Percentiles rank a stretch among this genome's conserved stretches.
These are phyloP conservation scores for Wallacemonas rigidus DNA, from an alignment of 208 protist species.

Conservation along the genomic window DNA sequence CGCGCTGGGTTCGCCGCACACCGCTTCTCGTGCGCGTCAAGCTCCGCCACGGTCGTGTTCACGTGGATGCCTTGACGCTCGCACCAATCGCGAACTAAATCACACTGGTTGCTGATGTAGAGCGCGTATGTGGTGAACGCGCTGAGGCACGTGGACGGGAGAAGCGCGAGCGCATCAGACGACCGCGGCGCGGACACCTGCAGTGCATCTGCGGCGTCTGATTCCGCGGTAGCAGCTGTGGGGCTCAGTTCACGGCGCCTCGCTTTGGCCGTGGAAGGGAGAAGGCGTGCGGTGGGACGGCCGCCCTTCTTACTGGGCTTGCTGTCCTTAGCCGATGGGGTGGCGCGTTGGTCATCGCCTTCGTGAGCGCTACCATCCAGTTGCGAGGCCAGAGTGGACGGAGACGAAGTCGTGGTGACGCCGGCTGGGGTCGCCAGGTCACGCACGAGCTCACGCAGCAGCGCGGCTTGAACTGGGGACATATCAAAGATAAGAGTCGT, in stretches of 20 bases:
- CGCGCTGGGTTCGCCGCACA: background rate
- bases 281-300: too few relatives aligned
- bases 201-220: too few relatives aligned
- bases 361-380: background rate
- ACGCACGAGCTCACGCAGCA: constrained; percentile 21
- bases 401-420: background rate
- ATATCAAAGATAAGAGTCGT: constrained; percentile 21
- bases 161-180: background rate
- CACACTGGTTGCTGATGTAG: constrained; percentile 26
- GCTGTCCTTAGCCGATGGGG: too few relatives aligned
- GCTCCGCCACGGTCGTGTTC: background rate
- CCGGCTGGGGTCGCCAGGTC: background rate
- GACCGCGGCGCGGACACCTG: too few relatives aligned
- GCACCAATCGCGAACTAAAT: constrained; percentile 25
- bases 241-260: too few relatives aligned
- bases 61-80: constrained; percentile 22
- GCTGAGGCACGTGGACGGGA: background rate
- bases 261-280: too few relatives aligned
- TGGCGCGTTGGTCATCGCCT: too few relatives aligned
- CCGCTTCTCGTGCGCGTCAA: constrained; percentile 3
- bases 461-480: constrained; percentile 8
- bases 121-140: constrained; percentile 21
- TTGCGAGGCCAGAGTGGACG: background rate
- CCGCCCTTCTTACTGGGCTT: too few relatives aligned
- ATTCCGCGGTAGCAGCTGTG: too few relatives aligned